Base-by-base conservation (phyloP, 352 stramenopile species). In the Phytophthora pluvialis region DNA sequence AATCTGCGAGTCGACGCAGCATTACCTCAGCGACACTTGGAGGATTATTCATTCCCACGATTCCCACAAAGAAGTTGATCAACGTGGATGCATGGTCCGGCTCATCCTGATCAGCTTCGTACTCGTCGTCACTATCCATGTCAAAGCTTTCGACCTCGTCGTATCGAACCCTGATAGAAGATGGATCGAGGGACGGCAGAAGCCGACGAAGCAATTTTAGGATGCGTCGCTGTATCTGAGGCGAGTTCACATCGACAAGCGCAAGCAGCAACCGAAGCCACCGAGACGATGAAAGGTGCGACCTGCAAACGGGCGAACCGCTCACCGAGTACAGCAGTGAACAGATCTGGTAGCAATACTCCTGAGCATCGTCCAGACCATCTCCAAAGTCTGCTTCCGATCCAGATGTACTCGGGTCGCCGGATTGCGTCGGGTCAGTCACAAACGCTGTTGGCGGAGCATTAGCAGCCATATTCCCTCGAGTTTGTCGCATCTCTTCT, bases 291-390 rank as follows among this genome's bases (percentile, higher is more conserved):
- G 89, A 97, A 38, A 97, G 59, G 32, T 95, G 89, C 3, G 85
- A 90, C 12, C 85, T 72, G 48, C 86, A 95, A 33, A 95, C 86
- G 28, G 82, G 74, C 13, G 88, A 93, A 0, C 86, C 87, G 45
- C 89, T 97, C 21, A 97, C 89, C 12, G 88, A 95, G 58, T 94
- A 95, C 13, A 97, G 51, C 4, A 97, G 63, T 11, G 85, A 85
- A 64, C 89, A 95, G 45, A 97, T 95, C 56, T 97, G 89, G 59
- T 94, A 96, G 67, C 88, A 95, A 70, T 97, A 97, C 52, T 97
- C 87, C 38, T 88, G 77, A 26, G 86, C 80, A 52, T 94, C 88
- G 33, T 70, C 68, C 12, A 82, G 43, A 10, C 72, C 61, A 35
- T 68, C 67, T 33, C 64, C 45, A 38, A 69, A 69, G 11, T 77